Percentiles rank a stretch among this genome's conserved stretches.
Evolutionary conservation across 768 basidiomycete species (phyloP).

Genomic region (Naganishia vaughanmartiniae): DNA sequence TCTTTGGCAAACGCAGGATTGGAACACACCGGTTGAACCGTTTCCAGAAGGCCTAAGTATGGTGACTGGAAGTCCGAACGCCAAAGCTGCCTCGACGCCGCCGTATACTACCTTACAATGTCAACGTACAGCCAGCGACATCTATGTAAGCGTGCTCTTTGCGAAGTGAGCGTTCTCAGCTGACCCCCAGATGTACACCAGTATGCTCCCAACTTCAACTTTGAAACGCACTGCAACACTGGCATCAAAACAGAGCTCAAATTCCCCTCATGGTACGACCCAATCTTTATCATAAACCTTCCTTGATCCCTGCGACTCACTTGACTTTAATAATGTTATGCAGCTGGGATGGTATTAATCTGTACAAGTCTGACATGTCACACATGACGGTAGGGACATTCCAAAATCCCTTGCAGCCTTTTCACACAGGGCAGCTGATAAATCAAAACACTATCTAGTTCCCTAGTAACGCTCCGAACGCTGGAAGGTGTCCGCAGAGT

Average conservation of each 20-base stretch:
- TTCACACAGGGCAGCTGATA: not conserved
- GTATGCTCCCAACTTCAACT: conserved; percentile 37
- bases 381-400: conserved; percentile 35
- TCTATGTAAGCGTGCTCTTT: not conserved
- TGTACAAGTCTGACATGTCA: conserved; percentile 39
- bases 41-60: conserved; percentile 42
- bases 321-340: conserved; percentile 31
- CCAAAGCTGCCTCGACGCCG: conserved; percentile 12
- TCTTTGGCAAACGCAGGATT: not conserved
- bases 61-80: conserved; percentile 36
- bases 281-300: not conserved
- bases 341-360: conserved; percentile 49
- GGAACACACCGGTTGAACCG: conserved; percentile 19
- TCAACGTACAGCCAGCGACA: conserved; percentile 3
- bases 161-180: not conserved
- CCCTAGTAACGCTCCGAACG: conserved; percentile 14
- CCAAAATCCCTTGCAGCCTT: too few species aligned
- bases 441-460: not conserved
- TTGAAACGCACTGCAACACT: conserved; percentile 34
- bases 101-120: conserved; percentile 16
- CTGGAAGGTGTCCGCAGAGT: conserved; percentile 38
- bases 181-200: not conserved
- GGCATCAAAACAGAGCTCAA: conserved; percentile 43
- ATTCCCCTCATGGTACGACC: conserved; percentile 11
- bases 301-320: too few species aligned